phyloP scores from a whole-genome alignment of 495 filamentous ascomycete species.

The Daldinia concentrica region DNA sequence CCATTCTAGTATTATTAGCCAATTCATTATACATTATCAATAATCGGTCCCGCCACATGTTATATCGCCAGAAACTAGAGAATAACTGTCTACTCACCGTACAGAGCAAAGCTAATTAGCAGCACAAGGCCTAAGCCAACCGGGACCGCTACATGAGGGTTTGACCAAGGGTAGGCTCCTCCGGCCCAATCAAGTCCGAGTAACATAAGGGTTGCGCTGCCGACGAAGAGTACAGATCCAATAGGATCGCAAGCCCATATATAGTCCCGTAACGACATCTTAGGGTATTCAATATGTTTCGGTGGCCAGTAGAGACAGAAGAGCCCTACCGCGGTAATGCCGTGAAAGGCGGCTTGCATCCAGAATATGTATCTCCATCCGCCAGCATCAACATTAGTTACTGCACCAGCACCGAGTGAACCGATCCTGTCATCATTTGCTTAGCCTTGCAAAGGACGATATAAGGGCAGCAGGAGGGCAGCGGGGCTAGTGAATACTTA shows the following conservation, averaged over 20 bases:
- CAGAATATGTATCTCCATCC: constrained; percentile 68
- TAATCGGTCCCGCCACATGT: no score
- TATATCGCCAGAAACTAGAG: not conserved
- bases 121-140: constrained; percentile 57
- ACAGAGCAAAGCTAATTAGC: constrained; percentile 56
- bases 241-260: constrained; percentile 65
- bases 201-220: constrained; percentile 58
- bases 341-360: constrained; percentile 66
- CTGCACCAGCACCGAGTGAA: constrained; percentile 59
- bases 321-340: constrained; percentile 56
- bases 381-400: constrained; percentile 54
- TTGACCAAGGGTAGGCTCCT: constrained; percentile 59
- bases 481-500: constrained; percentile 37
- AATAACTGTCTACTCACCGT: constrained; percentile 47
- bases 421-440: constrained; percentile 48
- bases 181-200: constrained; percentile 64
- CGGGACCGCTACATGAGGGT: constrained; percentile 60
- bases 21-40: not conserved
- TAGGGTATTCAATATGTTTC: constrained; percentile 51
- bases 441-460: not conserved
- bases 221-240: constrained; percentile 59
- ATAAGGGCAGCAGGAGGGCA: not conserved
- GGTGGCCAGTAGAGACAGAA: constrained; percentile 62
- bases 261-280: constrained; percentile 53
- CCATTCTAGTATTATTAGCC: constrained; percentile 55